phyloP scores from a whole-genome alignment of 805 yeast genomes.

The Monosporozyma aerobia region DNA sequence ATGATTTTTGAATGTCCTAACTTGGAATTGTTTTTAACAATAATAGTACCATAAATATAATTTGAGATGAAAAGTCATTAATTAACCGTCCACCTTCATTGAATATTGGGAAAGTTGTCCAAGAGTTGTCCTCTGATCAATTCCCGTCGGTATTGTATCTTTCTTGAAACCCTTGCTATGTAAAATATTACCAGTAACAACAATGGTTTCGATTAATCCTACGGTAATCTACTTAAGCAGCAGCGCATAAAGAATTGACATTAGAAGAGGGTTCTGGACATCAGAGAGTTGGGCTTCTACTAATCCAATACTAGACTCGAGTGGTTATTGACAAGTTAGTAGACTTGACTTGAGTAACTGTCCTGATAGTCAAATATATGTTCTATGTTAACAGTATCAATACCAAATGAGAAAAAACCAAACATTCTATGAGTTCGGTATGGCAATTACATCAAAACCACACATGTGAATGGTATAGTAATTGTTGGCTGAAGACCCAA shows the following conservation, averaged over 20 bases:
- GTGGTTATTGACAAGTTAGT: constrained; percentile 29
- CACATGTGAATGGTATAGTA: constrained; percentile 96
- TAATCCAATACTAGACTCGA: constrained; percentile 41
- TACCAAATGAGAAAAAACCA: constrained; percentile 95
- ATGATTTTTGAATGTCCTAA: constrained; percentile 89
- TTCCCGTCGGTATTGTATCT: constrained; percentile 85
- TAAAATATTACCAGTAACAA: constrained; percentile 94
- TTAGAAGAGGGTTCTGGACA: constrained; percentile 36
- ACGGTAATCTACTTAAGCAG: constrained; percentile 78
- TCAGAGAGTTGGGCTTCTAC: constrained; percentile 51
- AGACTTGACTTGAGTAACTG: constrained; percentile 86
- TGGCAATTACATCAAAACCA: constrained; percentile 82
- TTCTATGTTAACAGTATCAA: constrained; percentile 98
- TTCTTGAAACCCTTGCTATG: constrained; percentile 96
- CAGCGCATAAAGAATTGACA: constrained; percentile 33
- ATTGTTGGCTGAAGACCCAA: constrained; percentile 99
- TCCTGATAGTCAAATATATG: constrained; percentile 96
- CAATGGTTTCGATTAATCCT: constrained; percentile 71
- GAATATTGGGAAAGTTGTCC: constrained; percentile 74
- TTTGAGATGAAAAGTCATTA: constrained; percentile 81
- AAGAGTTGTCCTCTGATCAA: constrained; percentile 68
- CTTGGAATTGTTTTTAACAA: constrained; percentile 70
- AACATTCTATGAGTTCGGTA: constrained; percentile 98
- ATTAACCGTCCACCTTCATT: constrained; percentile 57
- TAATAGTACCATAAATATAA: constrained; percentile 66